These are phyloP conservation scores for Combretum micranthum DNA, from an alignment of 345 rosid species.

Conservation along the genomic window DNA sequence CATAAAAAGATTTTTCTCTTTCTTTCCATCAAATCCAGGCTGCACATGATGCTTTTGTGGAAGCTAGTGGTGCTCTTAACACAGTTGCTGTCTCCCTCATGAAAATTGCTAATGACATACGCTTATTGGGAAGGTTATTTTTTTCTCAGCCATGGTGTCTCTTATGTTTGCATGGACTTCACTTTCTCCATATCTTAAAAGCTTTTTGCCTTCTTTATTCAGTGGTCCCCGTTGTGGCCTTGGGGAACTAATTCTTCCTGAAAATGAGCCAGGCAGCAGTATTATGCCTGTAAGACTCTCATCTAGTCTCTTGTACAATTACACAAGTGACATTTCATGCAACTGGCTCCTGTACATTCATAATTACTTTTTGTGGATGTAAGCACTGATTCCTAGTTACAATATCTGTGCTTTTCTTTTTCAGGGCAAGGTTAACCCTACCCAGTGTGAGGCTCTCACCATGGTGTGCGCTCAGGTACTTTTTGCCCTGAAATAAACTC, in stretches of 20 bases:
- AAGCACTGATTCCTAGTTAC: neutral
- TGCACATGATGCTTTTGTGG: slow-evolving; percentile 97
- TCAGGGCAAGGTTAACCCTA: slow-evolving; percentile 98
- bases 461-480: slow-evolving; percentile 97
- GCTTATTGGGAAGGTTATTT: slow-evolving; percentile 73
- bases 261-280: slow-evolving; percentile 99
- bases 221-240: slow-evolving; percentile 99
- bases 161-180: neutral
- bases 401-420: slow-evolving; percentile 5
- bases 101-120: slow-evolving; percentile 92
- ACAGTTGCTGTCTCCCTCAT: slow-evolving; percentile 74
- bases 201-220: slow-evolving; percentile 21
- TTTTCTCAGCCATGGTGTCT: slow-evolving; percentile 2
- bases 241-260: slow-evolving; percentile 97
- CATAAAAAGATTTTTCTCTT: slow-evolving; percentile 13
- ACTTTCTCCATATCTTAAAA: slow-evolving; percentile 13
- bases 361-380: slow-evolving; percentile 11
- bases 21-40: slow-evolving; percentile 38
- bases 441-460: slow-evolving; percentile 96
- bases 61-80: slow-evolving; percentile 87
- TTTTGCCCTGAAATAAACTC: too few relatives aligned
- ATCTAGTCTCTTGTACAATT: neutral
- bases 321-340: too few relatives aligned
- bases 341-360: too few relatives aligned
- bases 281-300: slow-evolving; percentile 79